Evolutionary conservation across 768 basidiomycete species (phyloP).

Genomic region (Macrolepiota albuminosa): DNA sequence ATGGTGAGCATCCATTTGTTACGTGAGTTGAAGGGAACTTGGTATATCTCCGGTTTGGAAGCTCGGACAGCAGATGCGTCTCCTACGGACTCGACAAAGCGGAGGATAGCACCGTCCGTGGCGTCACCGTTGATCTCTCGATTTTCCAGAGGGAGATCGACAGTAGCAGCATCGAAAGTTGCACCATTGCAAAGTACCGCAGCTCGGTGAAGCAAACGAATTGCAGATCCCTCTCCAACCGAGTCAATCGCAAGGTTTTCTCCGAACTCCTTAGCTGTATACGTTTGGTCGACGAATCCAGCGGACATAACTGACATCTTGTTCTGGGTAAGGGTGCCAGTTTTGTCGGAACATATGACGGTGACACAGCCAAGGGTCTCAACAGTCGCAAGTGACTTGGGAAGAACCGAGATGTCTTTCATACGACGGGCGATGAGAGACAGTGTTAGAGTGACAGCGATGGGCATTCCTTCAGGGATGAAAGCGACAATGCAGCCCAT

Average conservation of each 20-base stretch:
- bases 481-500: slow-evolving; percentile 41
- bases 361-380: slow-evolving; percentile 64
- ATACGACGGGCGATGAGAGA: slow-evolving; percentile 15
- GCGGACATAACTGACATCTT: slow-evolving; percentile 51
- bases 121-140: slow-evolving; percentile 41
- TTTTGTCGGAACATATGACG: slow-evolving; percentile 48
- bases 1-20: slow-evolving; percentile 58
- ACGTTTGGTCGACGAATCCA: slow-evolving; percentile 30
- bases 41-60: slow-evolving; percentile 24
- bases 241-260: background rate
- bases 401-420: slow-evolving; percentile 13
- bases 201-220: slow-evolving; percentile 26
- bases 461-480: slow-evolving; percentile 47
- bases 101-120: slow-evolving; percentile 50
- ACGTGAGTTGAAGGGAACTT: slow-evolving; percentile 44
- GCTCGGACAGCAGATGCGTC: slow-evolving; percentile 17
- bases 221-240: slow-evolving; percentile 2
- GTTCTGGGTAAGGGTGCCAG: slow-evolving; percentile 57
- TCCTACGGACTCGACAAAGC: slow-evolving; percentile 32
- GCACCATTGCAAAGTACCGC: slow-evolving; percentile 56
- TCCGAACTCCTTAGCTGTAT: slow-evolving; percentile 19
- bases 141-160: slow-evolving; percentile 23
- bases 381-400: slow-evolving; percentile 55
- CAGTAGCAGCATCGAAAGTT: slow-evolving; percentile 33
- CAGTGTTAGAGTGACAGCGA: slow-evolving; percentile 51